A percentile compares a stretch with the other conserved stretches of the same genome.
Evolutionary conservation across 1,284 basidiomycete genomes (phyloP).

Genomic region (Entoloma clypeatum): DNA sequence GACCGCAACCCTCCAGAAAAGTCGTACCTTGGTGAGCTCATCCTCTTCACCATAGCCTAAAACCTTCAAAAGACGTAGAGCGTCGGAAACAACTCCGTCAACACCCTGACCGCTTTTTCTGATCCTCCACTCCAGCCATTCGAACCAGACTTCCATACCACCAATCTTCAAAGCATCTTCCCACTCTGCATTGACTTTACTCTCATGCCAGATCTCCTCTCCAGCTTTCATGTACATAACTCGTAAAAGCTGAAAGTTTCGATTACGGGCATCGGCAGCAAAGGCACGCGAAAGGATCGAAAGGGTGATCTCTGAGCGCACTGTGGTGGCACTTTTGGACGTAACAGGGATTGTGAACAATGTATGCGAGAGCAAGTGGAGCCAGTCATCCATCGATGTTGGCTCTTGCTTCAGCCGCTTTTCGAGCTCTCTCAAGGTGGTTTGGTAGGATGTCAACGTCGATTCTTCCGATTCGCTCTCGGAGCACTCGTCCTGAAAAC

Average conservation of each 20-base stretch:
- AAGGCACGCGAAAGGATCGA: conserved; percentile 68
- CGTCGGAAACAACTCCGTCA: conserved; percentile 50
- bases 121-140: conserved; percentile 75
- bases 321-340: conserved; percentile 62
- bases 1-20: conserved; percentile 68
- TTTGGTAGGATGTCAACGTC: conserved; percentile 52
- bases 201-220: conserved; percentile 63
- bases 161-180: conserved; percentile 55
- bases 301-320: conserved; percentile 65
- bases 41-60: conserved; percentile 36
- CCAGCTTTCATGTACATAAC: conserved; percentile 68
- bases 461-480: conserved; percentile 29
- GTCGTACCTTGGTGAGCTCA: conserved; percentile 56
- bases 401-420: conserved; percentile 49
- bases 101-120: conserved; percentile 42
- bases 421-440: conserved; percentile 56
- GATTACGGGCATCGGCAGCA: conserved; percentile 48
- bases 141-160: conserved; percentile 58
- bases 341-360: conserved; percentile 52
- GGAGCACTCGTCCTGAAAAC: conserved; percentile 24
- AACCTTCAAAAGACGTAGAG: conserved; percentile 37
- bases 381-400: conserved; percentile 54
- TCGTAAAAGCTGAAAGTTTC: conserved; percentile 45
- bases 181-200: conserved; percentile 64
- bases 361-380: conserved; percentile 60